Evolutionary conservation across 257 asterid genomes (phyloP).

Genomic region (Solanum bulbocastanum): DNA sequence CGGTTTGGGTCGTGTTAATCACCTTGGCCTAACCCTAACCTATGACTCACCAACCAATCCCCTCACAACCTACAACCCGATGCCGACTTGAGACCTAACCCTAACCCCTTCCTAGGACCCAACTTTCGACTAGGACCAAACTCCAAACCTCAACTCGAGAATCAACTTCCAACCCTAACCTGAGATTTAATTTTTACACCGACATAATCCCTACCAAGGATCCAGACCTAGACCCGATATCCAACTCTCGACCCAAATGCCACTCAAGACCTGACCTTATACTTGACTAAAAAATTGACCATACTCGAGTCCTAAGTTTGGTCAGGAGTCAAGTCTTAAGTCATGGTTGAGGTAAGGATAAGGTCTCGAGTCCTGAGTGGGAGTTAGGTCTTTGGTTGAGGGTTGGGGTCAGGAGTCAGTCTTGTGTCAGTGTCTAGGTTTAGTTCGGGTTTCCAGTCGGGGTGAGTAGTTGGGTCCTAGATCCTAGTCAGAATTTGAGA

Average conservation of each 20-base stretch:
- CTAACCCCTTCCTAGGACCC: neutral
- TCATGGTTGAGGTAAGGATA: too few relatives aligned
- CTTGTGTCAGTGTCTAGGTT: neutral
- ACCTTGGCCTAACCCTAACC: neutral
- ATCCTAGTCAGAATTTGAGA: neutral
- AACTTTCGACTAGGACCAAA: neutral
- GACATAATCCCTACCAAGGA: too few relatives aligned
- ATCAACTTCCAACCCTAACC: neutral
- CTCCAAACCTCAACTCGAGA: neutral
- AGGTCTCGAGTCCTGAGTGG: neutral
- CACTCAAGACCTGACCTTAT: neutral
- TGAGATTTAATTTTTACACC: too few relatives aligned
- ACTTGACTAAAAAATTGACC: too few relatives aligned
- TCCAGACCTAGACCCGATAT: neutral
- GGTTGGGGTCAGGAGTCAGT: neutral
- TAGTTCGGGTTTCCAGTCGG: neutral
- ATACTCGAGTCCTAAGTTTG: neutral
- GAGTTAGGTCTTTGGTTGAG: neutral
- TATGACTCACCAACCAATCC: too few relatives aligned
- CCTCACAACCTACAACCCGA: too few relatives aligned
- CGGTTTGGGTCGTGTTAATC: too few relatives aligned
- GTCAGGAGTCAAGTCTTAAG: too few relatives aligned
- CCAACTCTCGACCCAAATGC: neutral
- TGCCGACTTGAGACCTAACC: neutral
- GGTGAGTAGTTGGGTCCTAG: neutral